Base-by-base conservation (phyloP, 1,139 yeast species). In the Suhomyces bribrorum region DNA sequence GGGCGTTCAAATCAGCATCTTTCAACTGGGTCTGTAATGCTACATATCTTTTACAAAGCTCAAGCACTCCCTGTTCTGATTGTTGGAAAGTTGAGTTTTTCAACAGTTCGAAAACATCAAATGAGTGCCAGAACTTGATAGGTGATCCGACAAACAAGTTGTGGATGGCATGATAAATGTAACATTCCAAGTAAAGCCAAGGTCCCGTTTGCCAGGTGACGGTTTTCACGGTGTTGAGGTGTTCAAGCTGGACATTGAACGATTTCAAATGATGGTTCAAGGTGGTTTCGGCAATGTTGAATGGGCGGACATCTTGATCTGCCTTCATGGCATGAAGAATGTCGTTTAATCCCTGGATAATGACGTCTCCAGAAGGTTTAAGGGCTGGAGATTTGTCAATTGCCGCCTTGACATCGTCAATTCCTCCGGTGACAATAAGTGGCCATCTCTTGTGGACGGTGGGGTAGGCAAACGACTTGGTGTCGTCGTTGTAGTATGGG, bases 381-480 rank as follows among this genome's bases (percentile, higher is more conserved):
- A 48, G 42, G 8, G 8, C 12, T 9, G 55, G 40, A 25, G 46
- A 34, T 3, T 29, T 22, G 7, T 48, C 44, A 14, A 56, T 52
- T 31, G 53, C 48, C 16, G 42, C 33, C 26, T 54, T 40, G 14
- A 83, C 66, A 52, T 88, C 97, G 22, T 75, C 77, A 37, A 86
- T 70, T 24, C 82, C 79, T 17, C 83, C 85, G 22, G 77, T 72
- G 34, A 90, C 59, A 49, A 90, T 87, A 38, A 79, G 79, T 24
- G 96, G 95, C 97, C 97, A 92, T 61, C 98, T 81, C 33, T 73
- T 73, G 46, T 79, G 75, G 9, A 87, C 86, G 0, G 97, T 89
- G 24, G 80, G 73, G 56, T 75, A 81, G 7, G 96, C 97, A 59
- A 92, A 92, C 5, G 96, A 85, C 43, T 74, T 75, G 32, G 69